These are phyloP conservation scores for Cryptococcus amylolentus DNA, from an alignment of 1,284 basidiomycete genomes.

Conservation along the genomic window DNA sequence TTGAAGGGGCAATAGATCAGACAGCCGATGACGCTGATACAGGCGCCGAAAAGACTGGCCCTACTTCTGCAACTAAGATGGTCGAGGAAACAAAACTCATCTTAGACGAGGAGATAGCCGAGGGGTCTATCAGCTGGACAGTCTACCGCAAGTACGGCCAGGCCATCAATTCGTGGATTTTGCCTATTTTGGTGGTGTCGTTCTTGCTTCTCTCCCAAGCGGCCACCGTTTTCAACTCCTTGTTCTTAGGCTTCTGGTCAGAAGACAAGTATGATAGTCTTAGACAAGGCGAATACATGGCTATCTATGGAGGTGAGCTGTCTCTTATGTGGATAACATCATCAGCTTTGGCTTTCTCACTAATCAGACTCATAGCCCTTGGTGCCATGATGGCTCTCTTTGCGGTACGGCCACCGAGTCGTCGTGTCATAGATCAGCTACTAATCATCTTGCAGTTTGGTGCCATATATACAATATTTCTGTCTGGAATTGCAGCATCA, in stretches of 20 bases:
- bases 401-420: background rate
- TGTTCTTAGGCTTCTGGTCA: slow-evolving; percentile 40
- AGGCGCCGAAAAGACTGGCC: too few relatives aligned
- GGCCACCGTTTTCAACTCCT: slow-evolving; percentile 11
- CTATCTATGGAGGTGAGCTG: slow-evolving; percentile 26
- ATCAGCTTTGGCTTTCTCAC: too few relatives aligned
- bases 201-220: slow-evolving; percentile 22
- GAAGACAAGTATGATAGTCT: slow-evolving; percentile 21
- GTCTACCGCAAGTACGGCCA: slow-evolving; percentile 24
- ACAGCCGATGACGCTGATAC: background rate
- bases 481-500: slow-evolving; percentile 21
- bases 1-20: background rate
- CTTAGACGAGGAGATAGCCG: slow-evolving; percentile 32
- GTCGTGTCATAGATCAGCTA: background rate
- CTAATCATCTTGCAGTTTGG: slow-evolving; percentile 11
- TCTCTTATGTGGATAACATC: background rate
- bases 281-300: slow-evolving; percentile 30
- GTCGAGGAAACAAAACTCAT: slow-evolving; percentile 6
- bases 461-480: slow-evolving; percentile 9
- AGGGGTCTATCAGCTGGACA: slow-evolving; percentile 23
- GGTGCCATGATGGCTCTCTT: slow-evolving; percentile 5
- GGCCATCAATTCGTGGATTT: slow-evolving; percentile 15
- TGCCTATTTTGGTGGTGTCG: slow-evolving; percentile 3
- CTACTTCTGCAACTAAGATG: background rate
- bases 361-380: background rate